These are phyloP conservation scores for Cytospora piceae DNA, from an alignment of 2,329 filamentous ascomycete species.

Conservation along the genomic window DNA sequence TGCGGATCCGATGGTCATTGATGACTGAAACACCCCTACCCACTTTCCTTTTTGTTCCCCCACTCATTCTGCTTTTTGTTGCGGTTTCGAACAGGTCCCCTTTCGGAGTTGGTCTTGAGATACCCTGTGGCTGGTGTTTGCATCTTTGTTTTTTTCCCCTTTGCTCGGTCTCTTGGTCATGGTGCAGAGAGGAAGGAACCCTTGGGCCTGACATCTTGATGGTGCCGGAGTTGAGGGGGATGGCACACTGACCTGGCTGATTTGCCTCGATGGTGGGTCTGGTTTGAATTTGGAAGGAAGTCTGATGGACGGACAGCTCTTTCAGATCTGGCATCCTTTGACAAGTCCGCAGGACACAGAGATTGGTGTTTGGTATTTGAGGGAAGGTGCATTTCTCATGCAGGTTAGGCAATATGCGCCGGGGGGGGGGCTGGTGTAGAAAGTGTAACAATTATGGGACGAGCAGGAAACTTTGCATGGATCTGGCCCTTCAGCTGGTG, in stretches of 20 bases:
- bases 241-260: neutral
- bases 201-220: neutral
- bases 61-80: neutral
- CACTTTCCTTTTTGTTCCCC: neutral
- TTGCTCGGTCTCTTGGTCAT: constrained; percentile 8
- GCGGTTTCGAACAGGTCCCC: neutral
- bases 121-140: constrained; percentile 4
- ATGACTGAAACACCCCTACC: neutral
- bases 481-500: too few species aligned
- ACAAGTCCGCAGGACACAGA: neutral
- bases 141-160: too few species aligned
- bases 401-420: too few species aligned
- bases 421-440: too few species aligned
- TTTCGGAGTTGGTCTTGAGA: constrained; percentile 16
- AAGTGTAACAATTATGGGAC: too few species aligned
- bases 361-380: neutral
- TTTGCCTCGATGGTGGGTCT: neutral
- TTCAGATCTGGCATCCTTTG: neutral
- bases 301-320: neutral
- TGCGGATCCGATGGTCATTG: constrained; percentile 13
- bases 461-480: too few species aligned
- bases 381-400: neutral
- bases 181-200: neutral
- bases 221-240: neutral
- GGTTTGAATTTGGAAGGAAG: neutral